Evolutionary conservation across 2,329 filamentous ascomycete species (phyloP).

Genomic region (Stagonosporopsis cucurbitacearum): DNA sequence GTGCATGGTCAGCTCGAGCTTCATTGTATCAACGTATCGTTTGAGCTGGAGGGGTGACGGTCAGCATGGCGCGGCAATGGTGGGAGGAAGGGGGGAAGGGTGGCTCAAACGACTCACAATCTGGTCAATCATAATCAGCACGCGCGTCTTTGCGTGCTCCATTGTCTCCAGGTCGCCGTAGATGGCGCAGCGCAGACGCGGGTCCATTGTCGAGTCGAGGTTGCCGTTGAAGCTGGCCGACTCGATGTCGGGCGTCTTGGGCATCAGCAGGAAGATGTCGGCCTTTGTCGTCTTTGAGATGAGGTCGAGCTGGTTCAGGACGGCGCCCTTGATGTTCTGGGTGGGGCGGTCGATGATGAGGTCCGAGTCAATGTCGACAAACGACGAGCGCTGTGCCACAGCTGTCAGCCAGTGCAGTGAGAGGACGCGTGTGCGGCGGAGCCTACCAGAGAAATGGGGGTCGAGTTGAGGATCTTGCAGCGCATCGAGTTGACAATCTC

Average conservation of each 20-base stretch:
- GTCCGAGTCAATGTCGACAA: slow-evolving; percentile 90
- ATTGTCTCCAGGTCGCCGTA: slow-evolving; percentile 95
- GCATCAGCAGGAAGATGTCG: slow-evolving; percentile 93
- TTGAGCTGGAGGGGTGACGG: slow-evolving; percentile 62
- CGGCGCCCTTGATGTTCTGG: slow-evolving; percentile 73
- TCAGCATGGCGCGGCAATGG: slow-evolving; percentile 48
- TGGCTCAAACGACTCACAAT: slow-evolving; percentile 65
- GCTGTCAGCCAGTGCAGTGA: slow-evolving; percentile 32
- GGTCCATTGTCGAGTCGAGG: slow-evolving; percentile 82
- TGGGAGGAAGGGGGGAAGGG: slow-evolving; percentile 21
- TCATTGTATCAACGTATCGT: slow-evolving; percentile 77
- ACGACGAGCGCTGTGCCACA: slow-evolving; percentile 77
- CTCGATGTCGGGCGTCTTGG: slow-evolving; percentile 81
- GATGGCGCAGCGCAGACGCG: slow-evolving; percentile 89
- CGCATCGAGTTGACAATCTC: slow-evolving; percentile 90
- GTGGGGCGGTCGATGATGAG: slow-evolving; percentile 79
- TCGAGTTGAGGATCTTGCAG: slow-evolving; percentile 88
- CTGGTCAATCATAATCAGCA: slow-evolving; percentile 96
- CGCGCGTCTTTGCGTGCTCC: slow-evolving; percentile 94
- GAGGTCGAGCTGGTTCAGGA: slow-evolving; percentile 84
- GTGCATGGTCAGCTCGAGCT: slow-evolving; percentile 85
- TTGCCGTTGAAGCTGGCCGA: slow-evolving; percentile 75
- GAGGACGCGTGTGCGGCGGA: slow-evolving; percentile 18
- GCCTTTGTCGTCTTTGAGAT: slow-evolving; percentile 89
- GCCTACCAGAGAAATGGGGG: slow-evolving; percentile 87